Conservation (phyloP, 208 protist species). For the Trichomonas gallinae region DNA sequence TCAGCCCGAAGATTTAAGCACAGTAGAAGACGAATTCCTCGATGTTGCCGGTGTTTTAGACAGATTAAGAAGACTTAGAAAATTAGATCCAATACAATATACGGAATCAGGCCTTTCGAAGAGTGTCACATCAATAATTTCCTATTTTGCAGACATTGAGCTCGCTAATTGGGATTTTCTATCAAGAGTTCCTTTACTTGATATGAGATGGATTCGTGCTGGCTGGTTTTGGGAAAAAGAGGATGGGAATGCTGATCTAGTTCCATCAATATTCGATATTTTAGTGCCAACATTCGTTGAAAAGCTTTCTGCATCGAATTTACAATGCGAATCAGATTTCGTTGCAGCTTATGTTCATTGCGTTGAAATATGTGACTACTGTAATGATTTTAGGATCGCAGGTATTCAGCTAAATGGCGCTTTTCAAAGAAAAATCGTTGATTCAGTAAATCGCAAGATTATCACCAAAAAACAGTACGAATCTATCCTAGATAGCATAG, state of each 20-base stretch:
- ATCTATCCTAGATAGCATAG: neutral
- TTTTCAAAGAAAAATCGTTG: neutral
- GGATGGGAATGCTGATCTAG: neutral
- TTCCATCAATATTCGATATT: neutral
- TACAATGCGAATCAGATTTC: neutral
- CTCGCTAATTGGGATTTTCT: neutral
- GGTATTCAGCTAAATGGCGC: neutral
- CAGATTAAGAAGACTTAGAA: neutral
- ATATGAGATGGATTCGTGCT: neutral
- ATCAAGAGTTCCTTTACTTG: neutral
- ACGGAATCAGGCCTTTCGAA: neutral
- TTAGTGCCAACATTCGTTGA: neutral
- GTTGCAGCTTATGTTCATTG: neutral
- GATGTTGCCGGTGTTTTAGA: neutral
- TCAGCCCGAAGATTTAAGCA: neutral
- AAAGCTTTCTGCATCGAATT: neutral
- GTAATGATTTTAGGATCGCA: neutral
- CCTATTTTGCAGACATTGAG: neutral
- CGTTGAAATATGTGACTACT: neutral
- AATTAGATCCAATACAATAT: neutral
- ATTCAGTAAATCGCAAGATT: neutral
- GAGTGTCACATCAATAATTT: neutral
- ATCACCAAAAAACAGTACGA: neutral
- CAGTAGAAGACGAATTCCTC: neutral
- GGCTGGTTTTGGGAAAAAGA: neutral